Base-by-base conservation (phyloP, 495 filamentous ascomycete genomes). In the Aspergillus affinis region DNA sequence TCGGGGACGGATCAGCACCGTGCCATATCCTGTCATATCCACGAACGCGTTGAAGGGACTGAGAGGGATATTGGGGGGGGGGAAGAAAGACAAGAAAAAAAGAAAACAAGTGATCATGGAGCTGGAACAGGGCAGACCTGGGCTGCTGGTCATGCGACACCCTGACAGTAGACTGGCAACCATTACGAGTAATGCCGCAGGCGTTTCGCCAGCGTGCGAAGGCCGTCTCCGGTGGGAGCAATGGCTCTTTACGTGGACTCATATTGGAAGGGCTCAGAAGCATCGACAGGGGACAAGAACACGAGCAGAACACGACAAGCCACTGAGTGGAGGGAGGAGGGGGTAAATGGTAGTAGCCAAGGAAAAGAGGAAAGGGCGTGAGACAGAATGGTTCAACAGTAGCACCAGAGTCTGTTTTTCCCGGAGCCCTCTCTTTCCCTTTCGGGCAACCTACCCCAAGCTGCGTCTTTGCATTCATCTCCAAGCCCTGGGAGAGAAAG, bases 101-200 rank as follows among this genome's bases (percentile, higher is more conserved):
- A 47, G 55, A 26, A n/a, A 21, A 51, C 21, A 48, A 30, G 36
- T 46, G 9, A 57, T 46, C 47, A 50, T 36, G 6, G 2, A 48
- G 55, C 13, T 27, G 19, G 20, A 50, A 47, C 15, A 44, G 49
- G 52, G 65, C 69, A 63, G 53, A 72, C 66, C 69, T 66, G 36
- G 60, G 57, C 54, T 62, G 62, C 60, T 65, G 58, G 21, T 67
- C 69, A 63, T 69, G 53, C 15, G 54, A 63, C 36, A 66, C 65
- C 18, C 66, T 59, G 50, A 69, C 48, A 30, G 64, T 65, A 18
- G 67, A 59, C 59, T 69, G 63, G 50, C 59, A 57, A n/a, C 59
- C 60, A 19, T 51, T 54, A 18, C 62, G 66, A 55, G 49, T 32
- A 44, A 41, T 32, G 45, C 55, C 56, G 30, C 49, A 61, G 23